Conservation (phyloP, 208 protist species). For the Leishmania braziliensis region DNA sequence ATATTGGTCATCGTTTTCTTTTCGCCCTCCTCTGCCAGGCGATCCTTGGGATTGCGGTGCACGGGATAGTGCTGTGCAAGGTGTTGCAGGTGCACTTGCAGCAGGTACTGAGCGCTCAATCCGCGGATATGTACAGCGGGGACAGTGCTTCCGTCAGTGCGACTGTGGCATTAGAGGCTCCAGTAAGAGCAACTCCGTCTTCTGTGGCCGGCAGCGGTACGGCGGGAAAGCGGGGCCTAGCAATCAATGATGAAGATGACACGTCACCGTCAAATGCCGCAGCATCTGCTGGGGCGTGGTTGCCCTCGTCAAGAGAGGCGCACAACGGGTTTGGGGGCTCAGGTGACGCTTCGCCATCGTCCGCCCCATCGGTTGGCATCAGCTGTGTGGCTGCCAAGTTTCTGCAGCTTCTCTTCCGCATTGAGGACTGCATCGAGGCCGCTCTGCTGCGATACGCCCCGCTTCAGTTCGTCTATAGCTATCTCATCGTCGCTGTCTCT, state of each 20-base stretch:
- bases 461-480: constrained; percentile 29
- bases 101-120: constrained; percentile 13
- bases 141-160: not conserved
- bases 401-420: constrained; percentile 28
- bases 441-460: constrained; percentile 32
- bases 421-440: constrained; percentile 41
- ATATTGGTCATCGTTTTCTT: constrained; percentile 58
- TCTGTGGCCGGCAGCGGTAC: constrained; percentile 1
- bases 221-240: not conserved
- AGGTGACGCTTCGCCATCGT: not conserved
- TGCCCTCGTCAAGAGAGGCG: not conserved
- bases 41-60: constrained; percentile 54
- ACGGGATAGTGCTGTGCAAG: constrained; percentile 49
- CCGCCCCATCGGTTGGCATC: not conserved
- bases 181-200: not conserved
- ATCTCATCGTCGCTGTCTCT: constrained; percentile 16
- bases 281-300: not conserved
- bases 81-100: constrained; percentile 43
- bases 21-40: constrained; percentile 71
- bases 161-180: not conserved
- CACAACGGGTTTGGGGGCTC: not conserved
- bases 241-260: not conserved
- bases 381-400: not conserved
- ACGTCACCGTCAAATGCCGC: not conserved
- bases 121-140: constrained; percentile 11